Evolutionary conservation across 1,139 yeast genomes (phyloP).

Genomic region (Geotrichum klebahnii): DNA sequence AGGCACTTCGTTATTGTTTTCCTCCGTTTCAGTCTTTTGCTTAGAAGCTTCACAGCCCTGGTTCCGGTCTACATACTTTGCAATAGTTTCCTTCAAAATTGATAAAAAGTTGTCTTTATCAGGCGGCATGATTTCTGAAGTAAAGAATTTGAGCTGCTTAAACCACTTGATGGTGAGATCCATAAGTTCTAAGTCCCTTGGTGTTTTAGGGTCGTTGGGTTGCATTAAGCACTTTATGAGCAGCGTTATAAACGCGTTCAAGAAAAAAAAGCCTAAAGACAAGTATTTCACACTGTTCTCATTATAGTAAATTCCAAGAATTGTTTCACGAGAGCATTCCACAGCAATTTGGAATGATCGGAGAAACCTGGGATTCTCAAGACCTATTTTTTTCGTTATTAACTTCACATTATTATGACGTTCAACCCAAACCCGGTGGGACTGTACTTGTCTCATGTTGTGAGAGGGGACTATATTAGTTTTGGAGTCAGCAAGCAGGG

Average conservation of each 20-base stretch:
- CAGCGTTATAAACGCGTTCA: constrained; percentile 30
- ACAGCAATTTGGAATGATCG: constrained; percentile 28
- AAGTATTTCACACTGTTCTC: not conserved
- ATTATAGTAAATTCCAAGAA: constrained; percentile 19
- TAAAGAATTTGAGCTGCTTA: not conserved
- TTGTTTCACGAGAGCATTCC: constrained; percentile 29
- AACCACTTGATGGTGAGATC: not conserved
- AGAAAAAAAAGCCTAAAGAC: constrained; percentile 18
- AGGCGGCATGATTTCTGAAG: no score
- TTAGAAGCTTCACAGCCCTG: no score
- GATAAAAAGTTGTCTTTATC: no score
- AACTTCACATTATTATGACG: constrained; percentile 14
- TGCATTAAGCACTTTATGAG: constrained; percentile 27
- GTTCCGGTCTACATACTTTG: no score
- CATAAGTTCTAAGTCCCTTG: constrained; percentile 5
- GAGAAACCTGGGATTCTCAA: constrained; percentile 27
- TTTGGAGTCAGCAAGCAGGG: no score
- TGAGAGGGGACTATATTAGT: no score
- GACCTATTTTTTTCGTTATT: constrained; percentile 5
- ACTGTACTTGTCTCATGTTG: not conserved
- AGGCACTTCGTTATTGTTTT: no score
- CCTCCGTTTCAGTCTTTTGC: no score
- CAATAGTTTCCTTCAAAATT: no score
- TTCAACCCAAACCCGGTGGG: constrained; percentile 4
- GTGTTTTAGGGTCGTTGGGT: constrained; percentile 4